A percentile compares a stretch with the other conserved stretches of the same genome.
Evolutionary conservation across 1,284 basidiomycete species (phyloP).

Genomic region (Trichosporon asahii): DNA sequence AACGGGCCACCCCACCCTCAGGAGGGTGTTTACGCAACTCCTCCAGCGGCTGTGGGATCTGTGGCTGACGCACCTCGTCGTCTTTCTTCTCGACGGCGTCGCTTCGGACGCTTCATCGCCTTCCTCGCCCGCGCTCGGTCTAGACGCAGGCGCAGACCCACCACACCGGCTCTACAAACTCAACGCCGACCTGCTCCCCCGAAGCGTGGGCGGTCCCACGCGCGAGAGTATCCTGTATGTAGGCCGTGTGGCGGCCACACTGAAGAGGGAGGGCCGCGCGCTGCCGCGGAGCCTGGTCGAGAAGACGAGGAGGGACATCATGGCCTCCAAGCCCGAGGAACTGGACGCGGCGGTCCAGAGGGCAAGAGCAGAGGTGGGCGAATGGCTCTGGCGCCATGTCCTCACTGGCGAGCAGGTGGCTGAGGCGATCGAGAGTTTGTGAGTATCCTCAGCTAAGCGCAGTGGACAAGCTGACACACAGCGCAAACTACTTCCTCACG

Average conservation of each 20-base stretch:
- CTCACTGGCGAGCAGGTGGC: conserved; percentile 77
- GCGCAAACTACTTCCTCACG: conserved; percentile 78
- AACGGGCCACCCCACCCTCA: conserved; percentile 70
- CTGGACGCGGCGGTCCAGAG: conserved; percentile 65
- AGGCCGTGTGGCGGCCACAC: conserved; percentile 77
- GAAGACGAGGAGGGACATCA: conserved; percentile 63
- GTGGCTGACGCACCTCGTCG: conserved; percentile 71
- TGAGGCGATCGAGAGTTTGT: conserved; percentile 69
- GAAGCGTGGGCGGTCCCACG: conserved; percentile 66
- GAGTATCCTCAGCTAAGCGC: conserved; percentile 33
- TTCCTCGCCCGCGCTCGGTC: conserved; percentile 56
- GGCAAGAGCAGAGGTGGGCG: conserved; percentile 41
- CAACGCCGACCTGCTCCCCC: conserved; percentile 67
- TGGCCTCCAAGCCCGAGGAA: conserved; percentile 65
- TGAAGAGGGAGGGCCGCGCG: conserved; percentile 71
- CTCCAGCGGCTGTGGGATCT: conserved; percentile 70
- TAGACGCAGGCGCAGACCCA: conserved; percentile 56
- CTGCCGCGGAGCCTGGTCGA: conserved; percentile 64
- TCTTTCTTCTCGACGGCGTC: conserved; percentile 73
- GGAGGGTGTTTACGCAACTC: conserved; percentile 65
- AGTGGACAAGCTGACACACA: conserved; percentile 32
- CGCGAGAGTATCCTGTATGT: conserved; percentile 79
- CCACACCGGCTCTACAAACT: conserved; percentile 46
- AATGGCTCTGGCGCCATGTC: conserved; percentile 85
- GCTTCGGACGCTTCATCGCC: conserved; percentile 18